Evolutionary conservation across 2,329 filamentous ascomycete species (phyloP).

Genomic region (Diaporthe sp.): DNA sequence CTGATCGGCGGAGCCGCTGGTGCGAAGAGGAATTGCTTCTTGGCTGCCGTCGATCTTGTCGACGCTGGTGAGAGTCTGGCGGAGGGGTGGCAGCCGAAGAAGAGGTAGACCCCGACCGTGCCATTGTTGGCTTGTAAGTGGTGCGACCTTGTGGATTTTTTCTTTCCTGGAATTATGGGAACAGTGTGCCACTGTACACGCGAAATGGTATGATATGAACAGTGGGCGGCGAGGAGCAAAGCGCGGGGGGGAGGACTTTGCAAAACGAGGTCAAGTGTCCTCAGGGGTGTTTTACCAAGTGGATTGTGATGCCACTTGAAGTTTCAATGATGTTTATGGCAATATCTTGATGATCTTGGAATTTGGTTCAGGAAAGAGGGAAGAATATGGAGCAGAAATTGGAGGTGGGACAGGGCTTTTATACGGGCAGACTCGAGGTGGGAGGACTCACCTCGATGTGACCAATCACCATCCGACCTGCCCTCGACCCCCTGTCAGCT

Average conservation of each 20-base stretch:
- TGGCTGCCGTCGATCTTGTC: background rate
- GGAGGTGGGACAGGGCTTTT: conserved; percentile 32
- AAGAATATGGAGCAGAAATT: conserved; percentile 6
- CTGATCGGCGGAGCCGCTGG: background rate
- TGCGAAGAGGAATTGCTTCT: background rate
- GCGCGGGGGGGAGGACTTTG: background rate
- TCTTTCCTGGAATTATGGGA: background rate
- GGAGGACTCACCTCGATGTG: conserved; percentile 23
- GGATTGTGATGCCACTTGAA: conserved; percentile 10
- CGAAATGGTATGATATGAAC: background rate
- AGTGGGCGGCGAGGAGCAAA: background rate
- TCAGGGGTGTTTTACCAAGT: background rate
- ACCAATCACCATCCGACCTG: conserved; percentile 30
- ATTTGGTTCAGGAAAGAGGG: conserved; percentile 25
- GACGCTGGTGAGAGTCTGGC: background rate
- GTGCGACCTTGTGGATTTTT: background rate
- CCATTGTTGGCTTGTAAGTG: background rate
- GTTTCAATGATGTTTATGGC: conserved; percentile 20
- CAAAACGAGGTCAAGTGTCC: conserved; percentile 22
- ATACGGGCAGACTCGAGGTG: conserved; percentile 26
- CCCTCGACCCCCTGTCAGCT: conserved; percentile 29
- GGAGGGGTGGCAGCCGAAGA: background rate
- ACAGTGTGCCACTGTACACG: background rate
- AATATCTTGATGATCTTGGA: conserved; percentile 15
- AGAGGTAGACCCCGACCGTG: background rate